Evolutionary conservation across 805 yeast species (phyloP).

Genomic region (Ogataea parapolymorpha): DNA sequence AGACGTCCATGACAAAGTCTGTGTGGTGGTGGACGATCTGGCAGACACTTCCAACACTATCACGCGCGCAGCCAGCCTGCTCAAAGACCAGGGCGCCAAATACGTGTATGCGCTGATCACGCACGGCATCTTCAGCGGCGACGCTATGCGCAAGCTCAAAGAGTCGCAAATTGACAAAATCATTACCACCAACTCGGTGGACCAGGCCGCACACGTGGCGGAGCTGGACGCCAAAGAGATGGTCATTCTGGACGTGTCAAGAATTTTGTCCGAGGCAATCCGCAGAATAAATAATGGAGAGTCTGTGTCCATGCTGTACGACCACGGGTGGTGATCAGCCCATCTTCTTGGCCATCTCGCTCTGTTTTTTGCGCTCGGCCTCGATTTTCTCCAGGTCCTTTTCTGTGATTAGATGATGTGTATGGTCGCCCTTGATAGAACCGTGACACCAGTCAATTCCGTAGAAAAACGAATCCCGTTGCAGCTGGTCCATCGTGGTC

Average conservation of each 20-base stretch:
- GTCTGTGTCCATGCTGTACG: slow-evolving; percentile 89
- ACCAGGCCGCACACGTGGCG: slow-evolving; percentile 62
- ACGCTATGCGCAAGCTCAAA: slow-evolving; percentile 70
- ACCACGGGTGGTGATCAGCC: slow-evolving; percentile 58
- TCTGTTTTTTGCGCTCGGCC: slow-evolving; percentile 32
- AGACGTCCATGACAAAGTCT: slow-evolving; percentile 79
- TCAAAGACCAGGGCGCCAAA: slow-evolving; percentile 90
- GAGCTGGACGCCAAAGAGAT: slow-evolving; percentile 50
- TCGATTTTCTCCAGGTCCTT: slow-evolving; percentile 49
- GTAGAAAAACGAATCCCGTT: slow-evolving; percentile 55
- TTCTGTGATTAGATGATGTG: slow-evolving; percentile 67
- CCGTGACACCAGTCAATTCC: slow-evolving; percentile 53
- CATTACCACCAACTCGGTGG: slow-evolving; percentile 87
- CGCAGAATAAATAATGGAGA: slow-evolving; percentile 97
- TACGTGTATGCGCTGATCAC: slow-evolving; percentile 85
- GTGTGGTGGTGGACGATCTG: slow-evolving; percentile 90
- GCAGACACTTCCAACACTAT: slow-evolving; percentile 93
- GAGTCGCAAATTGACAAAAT: slow-evolving; percentile 74
- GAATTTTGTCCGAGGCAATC: slow-evolving; percentile 90
- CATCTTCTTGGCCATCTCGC: slow-evolving; percentile 16
- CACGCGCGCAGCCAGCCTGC: slow-evolving; percentile 84
- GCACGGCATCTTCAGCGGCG: slow-evolving; percentile 92
- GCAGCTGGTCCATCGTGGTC: slow-evolving; percentile 53
- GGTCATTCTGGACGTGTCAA: slow-evolving; percentile 80
- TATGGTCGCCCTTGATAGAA: slow-evolving; percentile 41